Evolutionary conservation across 2,329 filamentous ascomycete genomes (phyloP), one percentile per base, ranked within the genome.

Genomic region (Penicillium glabrum): DNA sequence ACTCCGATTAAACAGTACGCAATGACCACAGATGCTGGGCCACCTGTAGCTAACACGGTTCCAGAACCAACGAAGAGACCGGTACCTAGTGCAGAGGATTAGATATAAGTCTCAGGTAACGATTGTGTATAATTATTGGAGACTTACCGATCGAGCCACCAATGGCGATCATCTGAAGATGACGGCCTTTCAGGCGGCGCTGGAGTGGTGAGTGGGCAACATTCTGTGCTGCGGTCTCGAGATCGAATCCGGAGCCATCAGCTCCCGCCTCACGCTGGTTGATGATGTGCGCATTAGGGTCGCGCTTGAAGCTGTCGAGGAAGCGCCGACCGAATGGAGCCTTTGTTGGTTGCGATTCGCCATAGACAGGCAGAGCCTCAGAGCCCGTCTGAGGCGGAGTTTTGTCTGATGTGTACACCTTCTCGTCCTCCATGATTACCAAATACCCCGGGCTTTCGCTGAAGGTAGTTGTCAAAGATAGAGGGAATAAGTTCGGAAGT

Each of bases 131-230:
- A 3, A 37, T 29, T 5, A 16, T 24, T 24, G 8, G 11, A 16
- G 2, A 5, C 74, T 54, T 78, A 85, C 89, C 90, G 67, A 96
- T 96, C 11, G 90, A 93, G 44, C 93, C 93, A 66, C 92, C 92
- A 64, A 97, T 96, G 14, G 93, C 93, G 80, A 97, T 97, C 93
- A 97, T 97, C 79, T 97, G 93, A 71, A 97, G 72, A 79, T 98
- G 93, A 47, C 92, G 83, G 21, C 87, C 86, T 76, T 96, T 95
- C 64, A 96, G 77, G 72, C 86, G 88, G 68, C 92, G 83, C 50
- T 89, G 86, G 50, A 98, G 81, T 8, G 89, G 86, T 46, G 90
- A 88, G 62, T 87, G 83, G 4, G 90, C 89, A 1, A 91, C 93
- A 44, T 81, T 81, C 16, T 77, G 73, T 1, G 82, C 83, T 1